phyloP scores from a whole-genome alignment of 2,329 filamentous ascomycete genomes.

The Ceratocystis variospora region DNA sequence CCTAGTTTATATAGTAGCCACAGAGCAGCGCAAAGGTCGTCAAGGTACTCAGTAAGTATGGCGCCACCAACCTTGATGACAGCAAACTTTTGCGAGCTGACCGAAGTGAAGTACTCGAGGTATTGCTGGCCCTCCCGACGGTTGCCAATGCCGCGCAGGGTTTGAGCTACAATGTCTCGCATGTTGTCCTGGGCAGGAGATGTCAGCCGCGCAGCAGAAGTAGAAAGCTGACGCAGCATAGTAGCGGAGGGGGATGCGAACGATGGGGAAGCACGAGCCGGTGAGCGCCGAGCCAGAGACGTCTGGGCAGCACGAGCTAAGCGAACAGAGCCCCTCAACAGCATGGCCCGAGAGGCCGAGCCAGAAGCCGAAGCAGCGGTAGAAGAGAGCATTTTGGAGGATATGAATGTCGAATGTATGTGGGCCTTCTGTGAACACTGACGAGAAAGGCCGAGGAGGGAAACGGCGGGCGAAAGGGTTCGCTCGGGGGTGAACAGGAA shows the following conservation, averaged over 20 bases:
- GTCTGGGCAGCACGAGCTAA: conserved; percentile 9
- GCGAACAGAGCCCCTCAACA: conserved; percentile 4
- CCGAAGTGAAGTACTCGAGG: conserved; percentile 90
- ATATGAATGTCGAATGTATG: background rate
- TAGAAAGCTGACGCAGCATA: conserved; percentile 16
- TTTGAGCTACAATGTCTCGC: conserved; percentile 31
- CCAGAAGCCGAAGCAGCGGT: conserved; percentile 15
- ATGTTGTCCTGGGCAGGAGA: conserved; percentile 23
- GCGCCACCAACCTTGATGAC: conserved; percentile 97
- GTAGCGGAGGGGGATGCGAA: conserved; percentile 4
- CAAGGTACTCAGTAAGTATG: conserved; percentile 85
- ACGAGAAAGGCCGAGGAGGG: background rate
- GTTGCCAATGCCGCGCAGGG: conserved; percentile 89
- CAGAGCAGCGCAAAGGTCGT: conserved; percentile 77
- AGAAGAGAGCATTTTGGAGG: conserved; percentile 16
- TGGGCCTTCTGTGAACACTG: background rate
- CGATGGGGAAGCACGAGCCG: background rate
- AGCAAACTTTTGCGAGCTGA: conserved; percentile 91
- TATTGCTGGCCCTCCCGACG: conserved; percentile 96
- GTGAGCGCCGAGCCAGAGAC: background rate
- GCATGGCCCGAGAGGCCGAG: conserved; percentile 14
- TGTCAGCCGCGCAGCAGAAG: conserved; percentile 9
- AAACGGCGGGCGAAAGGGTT: background rate
- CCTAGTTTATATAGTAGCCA: conserved; percentile 91
- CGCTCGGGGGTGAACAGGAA: background rate